Conservation (phyloP, 192 early-diverging fungal species). For the Podila minutissima region DNA sequence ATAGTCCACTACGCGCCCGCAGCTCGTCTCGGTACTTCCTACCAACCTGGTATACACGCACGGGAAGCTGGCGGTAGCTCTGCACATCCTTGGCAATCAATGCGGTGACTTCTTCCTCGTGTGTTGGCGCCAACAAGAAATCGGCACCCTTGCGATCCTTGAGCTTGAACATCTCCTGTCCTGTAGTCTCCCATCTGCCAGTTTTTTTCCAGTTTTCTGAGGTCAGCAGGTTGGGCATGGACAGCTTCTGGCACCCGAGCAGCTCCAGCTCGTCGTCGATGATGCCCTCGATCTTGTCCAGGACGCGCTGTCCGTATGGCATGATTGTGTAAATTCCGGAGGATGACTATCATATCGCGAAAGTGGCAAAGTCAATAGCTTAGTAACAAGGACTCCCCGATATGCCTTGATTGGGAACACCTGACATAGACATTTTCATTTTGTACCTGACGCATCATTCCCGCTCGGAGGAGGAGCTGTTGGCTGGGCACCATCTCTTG, state of each 20-base stretch:
- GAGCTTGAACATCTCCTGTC: slow-evolving; percentile 76
- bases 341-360: slow-evolving; percentile 62
- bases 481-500: slow-evolving; percentile 60
- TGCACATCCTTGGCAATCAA: slow-evolving; percentile 73
- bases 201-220: slow-evolving; percentile 82
- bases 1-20: slow-evolving; percentile 82
- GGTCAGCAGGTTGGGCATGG: slow-evolving; percentile 73
- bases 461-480: slow-evolving; percentile 69
- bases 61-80: slow-evolving; percentile 79
- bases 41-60: slow-evolving; percentile 91
- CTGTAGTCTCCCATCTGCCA: slow-evolving; percentile 80
- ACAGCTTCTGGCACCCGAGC: slow-evolving; percentile 77
- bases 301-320: slow-evolving; percentile 80
- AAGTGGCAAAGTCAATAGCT: neutral
- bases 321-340: slow-evolving; percentile 86
- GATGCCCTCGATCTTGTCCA: slow-evolving; percentile 81
- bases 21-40: slow-evolving; percentile 88
- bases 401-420: neutral
- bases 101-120: slow-evolving; percentile 91
- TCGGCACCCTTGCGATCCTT: slow-evolving; percentile 80
- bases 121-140: slow-evolving; percentile 84
- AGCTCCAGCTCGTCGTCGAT: slow-evolving; percentile 84
- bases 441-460: slow-evolving; percentile 79
- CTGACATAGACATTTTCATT: neutral
- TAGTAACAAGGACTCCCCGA: neutral